Percentiles rank a stretch among this genome's conserved stretches.
Evolutionary conservation across 306 rosid species (phyloP).

Genomic region (Vachellia collinsii): DNA sequence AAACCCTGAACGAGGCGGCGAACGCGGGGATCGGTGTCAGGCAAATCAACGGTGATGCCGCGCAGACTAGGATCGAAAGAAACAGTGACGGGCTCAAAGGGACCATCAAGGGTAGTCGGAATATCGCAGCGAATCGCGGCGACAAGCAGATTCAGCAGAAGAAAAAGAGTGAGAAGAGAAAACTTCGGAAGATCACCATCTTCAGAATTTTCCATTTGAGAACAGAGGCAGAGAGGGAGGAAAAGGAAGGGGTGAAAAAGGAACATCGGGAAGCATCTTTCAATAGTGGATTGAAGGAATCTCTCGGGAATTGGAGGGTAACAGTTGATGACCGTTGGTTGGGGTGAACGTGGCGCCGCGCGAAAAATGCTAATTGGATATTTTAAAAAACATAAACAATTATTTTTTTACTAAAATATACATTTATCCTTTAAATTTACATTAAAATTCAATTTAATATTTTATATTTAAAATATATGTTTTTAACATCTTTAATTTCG

Average conservation of each 20-base stretch:
- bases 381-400: neutral
- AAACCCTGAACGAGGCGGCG: constrained; percentile 58
- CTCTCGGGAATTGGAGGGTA: neutral
- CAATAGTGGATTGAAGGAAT: neutral
- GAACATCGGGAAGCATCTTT: neutral
- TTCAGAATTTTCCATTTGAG: constrained; percentile 1
- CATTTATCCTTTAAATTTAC: too few relatives aligned
- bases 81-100: constrained; percentile 68
- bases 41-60: constrained; percentile 71
- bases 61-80: constrained; percentile 60
- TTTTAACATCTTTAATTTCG: too few relatives aligned
- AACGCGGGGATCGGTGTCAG: constrained; percentile 64
- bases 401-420: too few relatives aligned
- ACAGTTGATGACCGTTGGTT: neutral
- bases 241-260: neutral
- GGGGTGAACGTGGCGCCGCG: neutral
- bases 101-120: constrained; percentile 79
- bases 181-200: neutral
- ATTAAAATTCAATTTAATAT: too few relatives aligned
- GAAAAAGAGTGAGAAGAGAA: neutral
- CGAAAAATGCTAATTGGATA: neutral
- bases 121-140: constrained; percentile 33
- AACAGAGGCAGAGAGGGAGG: neutral
- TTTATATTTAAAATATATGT: too few relatives aligned
- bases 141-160: constrained; percentile 27